These are phyloP conservation scores for Citropsis articulata DNA, from an alignment of 345 rosid species.

Conservation along the genomic window DNA sequence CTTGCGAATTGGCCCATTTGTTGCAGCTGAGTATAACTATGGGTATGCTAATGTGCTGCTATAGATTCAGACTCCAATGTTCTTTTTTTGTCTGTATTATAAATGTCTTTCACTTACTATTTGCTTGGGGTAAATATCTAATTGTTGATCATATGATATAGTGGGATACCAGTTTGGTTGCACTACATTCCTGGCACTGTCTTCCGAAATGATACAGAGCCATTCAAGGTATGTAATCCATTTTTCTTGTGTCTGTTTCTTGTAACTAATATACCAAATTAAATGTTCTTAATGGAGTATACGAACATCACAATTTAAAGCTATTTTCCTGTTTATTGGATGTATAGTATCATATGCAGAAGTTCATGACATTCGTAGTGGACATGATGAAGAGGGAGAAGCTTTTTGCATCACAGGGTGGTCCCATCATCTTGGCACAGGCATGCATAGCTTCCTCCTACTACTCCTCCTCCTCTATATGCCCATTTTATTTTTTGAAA, in stretches of 20 bases:
- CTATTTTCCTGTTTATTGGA: slow-evolving; percentile 15
- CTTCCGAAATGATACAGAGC: slow-evolving; percentile 76
- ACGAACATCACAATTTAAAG: neutral
- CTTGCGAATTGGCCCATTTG: slow-evolving; percentile 93
- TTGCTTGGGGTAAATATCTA: neutral
- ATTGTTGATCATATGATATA: slow-evolving; percentile 20
- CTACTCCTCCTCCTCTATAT: neutral
- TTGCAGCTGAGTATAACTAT: slow-evolving; percentile 91
- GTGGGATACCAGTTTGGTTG: slow-evolving; percentile 92
- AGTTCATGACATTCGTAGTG: slow-evolving; percentile 68
- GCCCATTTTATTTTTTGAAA: neutral
- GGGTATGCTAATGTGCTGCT: slow-evolving; percentile 46
- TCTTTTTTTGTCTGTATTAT: neutral
- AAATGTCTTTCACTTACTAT: neutral
- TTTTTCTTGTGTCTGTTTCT: neutral
- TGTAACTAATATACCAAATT: neutral
- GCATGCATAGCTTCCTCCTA: slow-evolving; percentile 17
- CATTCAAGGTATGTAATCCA: slow-evolving; percentile 59
- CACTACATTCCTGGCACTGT: slow-evolving; percentile 86
- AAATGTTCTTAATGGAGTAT: neutral
- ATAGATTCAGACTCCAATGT: neutral
- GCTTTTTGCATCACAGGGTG: slow-evolving; percentile 93
- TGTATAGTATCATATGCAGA: slow-evolving; percentile 76
- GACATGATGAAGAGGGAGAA: slow-evolving; percentile 80
- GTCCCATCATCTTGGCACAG: slow-evolving; percentile 96